Evolutionary conservation across 2,329 filamentous ascomycete genomes (phyloP), one percentile per base, ranked within the genome.

Genomic region (Fusarium sp.): DNA sequence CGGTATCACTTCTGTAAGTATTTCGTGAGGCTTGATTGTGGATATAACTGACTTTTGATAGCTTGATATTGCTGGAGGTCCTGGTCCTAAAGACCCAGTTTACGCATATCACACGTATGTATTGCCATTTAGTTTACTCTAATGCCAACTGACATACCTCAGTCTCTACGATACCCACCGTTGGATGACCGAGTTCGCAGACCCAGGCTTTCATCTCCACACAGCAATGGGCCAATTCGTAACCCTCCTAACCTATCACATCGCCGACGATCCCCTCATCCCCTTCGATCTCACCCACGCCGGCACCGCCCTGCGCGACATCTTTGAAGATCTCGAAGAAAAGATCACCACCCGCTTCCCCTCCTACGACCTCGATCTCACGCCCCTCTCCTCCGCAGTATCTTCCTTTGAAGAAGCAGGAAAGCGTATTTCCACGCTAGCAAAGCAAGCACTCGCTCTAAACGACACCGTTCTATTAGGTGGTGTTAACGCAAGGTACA

Each of bases 181-280:
- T 64, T 88, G 86, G 86, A 87, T 88, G 85, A 72, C 77, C 0
- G 84, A 79, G 0, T 87, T 83, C 62, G 86, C 85, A 9, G 86
- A 88, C 71, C 85, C 85, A 0, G 85, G 83, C 5, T 88, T 86
- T 75, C 76, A 80, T 49, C 81, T 83, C 3, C 86, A 88, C 71
- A 81, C 82, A 12, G 84, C 83, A 5, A 85, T 88, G 71, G 85
- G 84, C 10, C 84, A 86, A 15, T 74, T 72, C 7, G 59, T 72
- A 0, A 68, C 71, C 1, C 57, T 74, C 0, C 35, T 74, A 3
- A 59, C 71, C 0, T 74, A 74, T 5, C 70, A 72, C 8, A 72
- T 72, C 9, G 70, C 70, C 20, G 69, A 72, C 5, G 69, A 72
- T 8, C 56, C 65, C 0, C 35, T 72, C 11, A 72, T 72, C 4